Conservation (phyloP, 2,329 filamentous ascomycete species). For the Pseudocercospora eumusae region DNA sequence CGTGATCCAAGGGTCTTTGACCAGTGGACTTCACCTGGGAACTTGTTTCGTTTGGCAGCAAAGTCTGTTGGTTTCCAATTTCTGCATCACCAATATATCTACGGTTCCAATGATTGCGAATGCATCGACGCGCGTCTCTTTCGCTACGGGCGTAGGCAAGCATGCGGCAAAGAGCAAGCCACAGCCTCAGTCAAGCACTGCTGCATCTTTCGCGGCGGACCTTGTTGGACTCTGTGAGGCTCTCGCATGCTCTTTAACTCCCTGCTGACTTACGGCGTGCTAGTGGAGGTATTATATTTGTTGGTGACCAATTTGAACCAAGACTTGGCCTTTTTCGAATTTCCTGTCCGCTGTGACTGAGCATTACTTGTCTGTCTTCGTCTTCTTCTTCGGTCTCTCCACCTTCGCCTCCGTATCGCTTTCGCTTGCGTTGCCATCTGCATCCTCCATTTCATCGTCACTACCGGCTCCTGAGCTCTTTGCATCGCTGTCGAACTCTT, state of each 20-base stretch:
- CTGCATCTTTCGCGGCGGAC: background rate
- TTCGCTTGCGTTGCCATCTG: constrained; percentile 45
- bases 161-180: background rate
- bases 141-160: background rate
- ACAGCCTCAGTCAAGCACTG: background rate
- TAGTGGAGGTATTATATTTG: background rate
- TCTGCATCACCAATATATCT: background rate
- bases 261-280: background rate
- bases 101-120: background rate
- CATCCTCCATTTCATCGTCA: constrained; percentile 64
- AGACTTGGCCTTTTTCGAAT: background rate
- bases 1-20: background rate
- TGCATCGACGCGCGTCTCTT: background rate
- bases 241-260: background rate
- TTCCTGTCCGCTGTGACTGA: background rate
- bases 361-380: constrained; percentile 48
- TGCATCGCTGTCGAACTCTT: constrained; percentile 91
- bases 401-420: constrained; percentile 57
- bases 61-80: background rate
- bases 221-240: background rate
- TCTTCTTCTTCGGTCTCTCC: constrained; percentile 65
- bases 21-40: background rate
- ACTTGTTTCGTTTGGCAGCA: background rate
- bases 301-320: background rate
- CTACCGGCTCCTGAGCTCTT: constrained; percentile 73